A percentile compares a stretch with the other conserved stretches of the same genome.
Evolutionary conservation across 1,284 basidiomycete genomes (phyloP).

Genomic region (Cystobasidium slooffiae): DNA sequence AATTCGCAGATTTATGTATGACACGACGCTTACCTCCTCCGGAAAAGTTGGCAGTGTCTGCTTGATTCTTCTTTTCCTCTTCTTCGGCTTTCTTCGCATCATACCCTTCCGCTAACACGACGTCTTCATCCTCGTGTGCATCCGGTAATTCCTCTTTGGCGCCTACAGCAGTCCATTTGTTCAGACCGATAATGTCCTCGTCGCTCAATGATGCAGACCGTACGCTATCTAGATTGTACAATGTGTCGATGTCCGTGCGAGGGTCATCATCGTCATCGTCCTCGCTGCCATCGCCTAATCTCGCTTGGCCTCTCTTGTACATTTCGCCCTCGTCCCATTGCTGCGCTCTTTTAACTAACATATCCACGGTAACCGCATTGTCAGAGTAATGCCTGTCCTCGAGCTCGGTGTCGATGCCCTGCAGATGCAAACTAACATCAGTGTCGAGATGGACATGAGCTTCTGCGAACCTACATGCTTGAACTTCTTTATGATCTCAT

Average conservation of each 20-base stretch:
- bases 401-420: slow-evolving; percentile 27
- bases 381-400: not conserved
- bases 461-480: not conserved
- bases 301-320: not conserved
- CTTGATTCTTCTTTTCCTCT: slow-evolving; percentile 29
- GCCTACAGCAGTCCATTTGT: slow-evolving; percentile 5
- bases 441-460: not conserved
- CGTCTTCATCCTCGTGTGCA: not conserved
- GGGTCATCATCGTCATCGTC: not conserved
- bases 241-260: not conserved
- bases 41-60: slow-evolving; percentile 13
- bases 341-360: slow-evolving; percentile 19
- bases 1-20: no score
- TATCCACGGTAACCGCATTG: not conserved
- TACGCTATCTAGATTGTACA: not conserved
- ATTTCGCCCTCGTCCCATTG: slow-evolving; percentile 15
- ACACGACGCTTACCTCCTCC: slow-evolving; percentile 30
- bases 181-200: not conserved
- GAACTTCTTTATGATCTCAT: slow-evolving; percentile 31
- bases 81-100: slow-evolving; percentile 21
- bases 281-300: not conserved
- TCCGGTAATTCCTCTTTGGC: slow-evolving; percentile 1
- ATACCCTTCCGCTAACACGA: not conserved
- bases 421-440: not conserved
- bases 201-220: not conserved